phyloP scores from a whole-genome alignment of 2,329 filamentous ascomycete species.

The Colletotrichum lindemuthianum region DNA sequence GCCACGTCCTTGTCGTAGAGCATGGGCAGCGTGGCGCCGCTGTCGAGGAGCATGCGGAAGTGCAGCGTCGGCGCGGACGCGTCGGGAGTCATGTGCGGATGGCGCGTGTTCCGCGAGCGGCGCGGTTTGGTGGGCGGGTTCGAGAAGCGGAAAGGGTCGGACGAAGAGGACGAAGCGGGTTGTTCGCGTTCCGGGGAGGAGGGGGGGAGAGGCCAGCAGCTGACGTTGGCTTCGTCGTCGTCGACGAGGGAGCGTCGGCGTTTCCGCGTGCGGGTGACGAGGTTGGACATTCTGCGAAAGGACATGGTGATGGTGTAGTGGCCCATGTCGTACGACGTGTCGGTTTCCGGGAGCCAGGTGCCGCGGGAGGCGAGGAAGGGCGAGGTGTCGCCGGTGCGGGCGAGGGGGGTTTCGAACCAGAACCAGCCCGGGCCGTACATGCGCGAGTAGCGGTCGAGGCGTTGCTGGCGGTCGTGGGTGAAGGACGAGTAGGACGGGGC shows the following conservation, averaged over 20 bases:
- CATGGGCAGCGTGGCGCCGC: conserved; percentile 53
- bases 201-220: conserved; percentile 6
- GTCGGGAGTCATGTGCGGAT: conserved; percentile 26
- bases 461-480: conserved; percentile 47
- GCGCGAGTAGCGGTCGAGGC: conserved; percentile 50
- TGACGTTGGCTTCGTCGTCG: conserved; percentile 1
- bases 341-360: conserved; percentile 40
- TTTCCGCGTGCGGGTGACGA: not conserved
- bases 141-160: not conserved
- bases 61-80: conserved; percentile 41
- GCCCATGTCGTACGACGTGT: conserved; percentile 43
- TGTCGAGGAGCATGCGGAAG: conserved; percentile 52
- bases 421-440: conserved; percentile 53
- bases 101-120: not conserved
- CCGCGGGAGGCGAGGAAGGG: conserved; percentile 45
- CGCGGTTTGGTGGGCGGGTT: not conserved
- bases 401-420: conserved; percentile 57
- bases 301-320: conserved; percentile 44
- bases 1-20: conserved; percentile 48
- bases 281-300: conserved; percentile 38
- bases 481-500: conserved; percentile 51
- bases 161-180: not conserved
- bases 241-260: not conserved
- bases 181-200: conserved; percentile 1
- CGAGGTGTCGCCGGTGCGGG: conserved; percentile 35